Percentiles rank a stretch among this genome's conserved stretches.
Conservation (phyloP, 2,329 filamentous ascomycete genomes). For the Alternaria triticimaculans region DNA sequence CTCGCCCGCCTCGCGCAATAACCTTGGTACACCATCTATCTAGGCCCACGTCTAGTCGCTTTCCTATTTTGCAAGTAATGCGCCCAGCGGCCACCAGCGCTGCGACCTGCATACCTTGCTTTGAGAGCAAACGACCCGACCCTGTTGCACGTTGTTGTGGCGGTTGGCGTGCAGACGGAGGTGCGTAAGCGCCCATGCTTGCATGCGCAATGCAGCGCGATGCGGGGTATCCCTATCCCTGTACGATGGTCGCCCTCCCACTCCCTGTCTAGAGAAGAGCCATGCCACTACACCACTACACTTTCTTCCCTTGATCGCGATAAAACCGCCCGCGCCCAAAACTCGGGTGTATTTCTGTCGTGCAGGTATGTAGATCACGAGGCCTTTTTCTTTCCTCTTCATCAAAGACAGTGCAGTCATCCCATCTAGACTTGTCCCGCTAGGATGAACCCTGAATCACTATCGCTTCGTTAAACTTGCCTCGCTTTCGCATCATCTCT, state of each 20-base stretch:
- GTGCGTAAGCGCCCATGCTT: constrained; percentile 15
- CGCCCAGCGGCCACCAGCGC: not conserved
- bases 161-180: not conserved
- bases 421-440: not conserved
- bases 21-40: not conserved
- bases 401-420: not conserved
- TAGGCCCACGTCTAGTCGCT: not conserved
- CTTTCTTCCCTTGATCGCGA: not conserved
- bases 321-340: not conserved
- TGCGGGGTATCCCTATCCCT: constrained; percentile 3
- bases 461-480: not conserved
- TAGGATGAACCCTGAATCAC: not conserved
- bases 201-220: not conserved
- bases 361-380: not conserved
- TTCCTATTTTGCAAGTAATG: not conserved
- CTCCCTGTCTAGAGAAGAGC: not conserved
- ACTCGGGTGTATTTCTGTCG: not conserved
- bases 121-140: not conserved
- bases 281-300: not conserved
- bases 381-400: not conserved
- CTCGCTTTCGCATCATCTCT: not conserved
- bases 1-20: constrained; percentile 6
- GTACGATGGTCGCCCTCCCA: not conserved
- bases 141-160: constrained; percentile 16
- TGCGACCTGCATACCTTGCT: not conserved